Conservation (phyloP, 768 basidiomycete species). For the Termitomyces sp. region DNA sequence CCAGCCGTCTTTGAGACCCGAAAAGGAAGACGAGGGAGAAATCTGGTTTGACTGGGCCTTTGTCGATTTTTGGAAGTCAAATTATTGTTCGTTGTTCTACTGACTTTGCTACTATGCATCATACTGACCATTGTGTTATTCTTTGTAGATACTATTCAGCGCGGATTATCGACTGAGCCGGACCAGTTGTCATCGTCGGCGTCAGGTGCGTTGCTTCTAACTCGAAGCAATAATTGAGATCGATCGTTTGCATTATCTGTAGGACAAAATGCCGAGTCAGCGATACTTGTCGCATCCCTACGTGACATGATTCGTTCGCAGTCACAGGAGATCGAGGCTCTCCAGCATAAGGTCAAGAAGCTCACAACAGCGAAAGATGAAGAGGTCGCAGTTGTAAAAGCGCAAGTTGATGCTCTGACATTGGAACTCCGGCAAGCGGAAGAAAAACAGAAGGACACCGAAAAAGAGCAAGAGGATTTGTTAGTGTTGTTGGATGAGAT, state of each 20-base stretch:
- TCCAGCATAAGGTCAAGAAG: slow-evolving; percentile 58
- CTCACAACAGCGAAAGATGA: slow-evolving; percentile 24
- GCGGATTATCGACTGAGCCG: slow-evolving; percentile 66
- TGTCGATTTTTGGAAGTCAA: slow-evolving; percentile 98
- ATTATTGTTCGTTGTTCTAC: slow-evolving; percentile 67
- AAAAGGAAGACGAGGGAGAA: slow-evolving; percentile 63
- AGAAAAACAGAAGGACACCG: slow-evolving; percentile 71
- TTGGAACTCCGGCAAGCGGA: slow-evolving; percentile 47
- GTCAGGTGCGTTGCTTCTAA: slow-evolving; percentile 25
- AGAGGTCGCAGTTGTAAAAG: slow-evolving; percentile 40
- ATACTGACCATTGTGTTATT: slow-evolving; percentile 1
- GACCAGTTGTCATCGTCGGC: slow-evolving; percentile 55
- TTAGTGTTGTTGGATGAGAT: slow-evolving; percentile 92
- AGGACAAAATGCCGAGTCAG: slow-evolving; percentile 72
- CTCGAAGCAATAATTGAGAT: slow-evolving; percentile 1
- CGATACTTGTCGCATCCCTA: slow-evolving; percentile 78
- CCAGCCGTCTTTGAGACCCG: slow-evolving; percentile 29
- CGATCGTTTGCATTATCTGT: neutral
- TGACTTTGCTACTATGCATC: neutral
- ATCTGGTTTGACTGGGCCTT: slow-evolving; percentile 99
- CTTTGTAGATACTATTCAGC: slow-evolving; percentile 64
- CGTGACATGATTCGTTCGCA: slow-evolving; percentile 81
- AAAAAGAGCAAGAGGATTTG: slow-evolving; percentile 96
- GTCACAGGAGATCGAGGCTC: slow-evolving; percentile 67
- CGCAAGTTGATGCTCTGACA: slow-evolving; percentile 41